Base-by-base conservation (phyloP, 1,284 basidiomycete genomes). In the Ustilago hordei region DNA sequence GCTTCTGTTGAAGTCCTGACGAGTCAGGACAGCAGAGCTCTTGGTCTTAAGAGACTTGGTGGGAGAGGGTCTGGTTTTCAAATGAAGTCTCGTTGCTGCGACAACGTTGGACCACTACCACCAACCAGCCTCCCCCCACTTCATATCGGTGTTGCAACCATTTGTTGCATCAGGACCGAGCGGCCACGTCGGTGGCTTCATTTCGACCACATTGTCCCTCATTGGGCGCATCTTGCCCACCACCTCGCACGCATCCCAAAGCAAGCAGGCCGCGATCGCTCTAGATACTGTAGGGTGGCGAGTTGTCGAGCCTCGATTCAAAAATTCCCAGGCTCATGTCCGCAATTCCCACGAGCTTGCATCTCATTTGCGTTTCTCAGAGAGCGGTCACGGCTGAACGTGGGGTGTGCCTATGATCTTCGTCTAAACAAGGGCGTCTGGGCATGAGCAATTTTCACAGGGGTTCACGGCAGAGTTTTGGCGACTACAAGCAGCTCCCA, bases 331-430 rank as follows among this genome's bases (percentile, higher is more conserved):
- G 35, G n/a, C 45, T 23, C 32, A 36, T 28, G n/a, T 45, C 2
- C 9, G 17, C 28, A 19, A 45, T 19, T 55, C 32, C 17, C 34
- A 47, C 28, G 34, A 31, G 34, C 2, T 4, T n/a, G 5, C 32
- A 8, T 19, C 32, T 32, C 50, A 28, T 28, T 28, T 28, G 23
- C 41, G 11, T 19, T 28, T 11, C 28, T 39, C 54, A 28, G 43
- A 62, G 43, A 32, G 35, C 54, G 38, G 34, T 34, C 32, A 32
- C 23, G 31, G 39, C 34, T 50, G 17, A 48, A 36, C 7, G 45
- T 63, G 54, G 54, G 61, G 13, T n/a, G 39, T 62, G 32, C 52
- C 32, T 54, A 15, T 50, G 23, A 50, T 50, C 31, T 13, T 28
- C 28, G 15, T 28, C 28, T 50, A 50, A 50, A 12, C 12, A 31